These are phyloP conservation scores for Solanum pinnatisectum DNA, from an alignment of 257 asterid species.

Conservation along the genomic window DNA sequence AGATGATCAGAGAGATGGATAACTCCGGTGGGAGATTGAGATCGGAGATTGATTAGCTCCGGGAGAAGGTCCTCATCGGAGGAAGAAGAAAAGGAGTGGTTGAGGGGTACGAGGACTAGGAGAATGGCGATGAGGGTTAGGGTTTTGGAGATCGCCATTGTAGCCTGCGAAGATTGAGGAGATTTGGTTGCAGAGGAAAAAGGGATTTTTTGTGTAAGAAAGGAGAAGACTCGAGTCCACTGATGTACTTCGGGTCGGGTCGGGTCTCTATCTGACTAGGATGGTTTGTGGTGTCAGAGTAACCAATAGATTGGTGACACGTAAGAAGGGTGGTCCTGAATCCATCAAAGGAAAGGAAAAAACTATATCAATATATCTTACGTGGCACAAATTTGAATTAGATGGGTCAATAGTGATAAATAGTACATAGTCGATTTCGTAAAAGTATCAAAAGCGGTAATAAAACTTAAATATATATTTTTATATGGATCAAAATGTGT, in stretches of 20 bases:
- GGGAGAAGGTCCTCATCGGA: not conserved
- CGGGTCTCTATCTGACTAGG: not conserved
- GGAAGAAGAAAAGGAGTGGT: not conserved
- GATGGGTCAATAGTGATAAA: not conserved
- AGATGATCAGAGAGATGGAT: constrained; percentile 1
- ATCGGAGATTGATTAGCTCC: not conserved
- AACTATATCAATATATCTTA: too few species aligned
- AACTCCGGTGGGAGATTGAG: not conserved
- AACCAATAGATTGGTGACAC: not conserved
- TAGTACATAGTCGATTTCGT: too few species aligned
- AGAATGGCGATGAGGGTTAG: not conserved
- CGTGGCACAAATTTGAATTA: not conserved
- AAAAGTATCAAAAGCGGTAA: too few species aligned
- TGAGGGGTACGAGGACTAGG: not conserved
- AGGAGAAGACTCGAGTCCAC: not conserved
- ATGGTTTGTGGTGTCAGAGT: not conserved
- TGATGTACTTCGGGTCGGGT: not conserved
- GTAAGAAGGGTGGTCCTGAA: not conserved
- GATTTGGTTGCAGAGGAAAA: not conserved
- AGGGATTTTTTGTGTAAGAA: not conserved
- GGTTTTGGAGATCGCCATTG: not conserved
- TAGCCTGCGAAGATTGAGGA: not conserved
- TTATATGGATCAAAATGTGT: not conserved
- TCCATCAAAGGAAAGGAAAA: not conserved
- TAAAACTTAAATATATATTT: too few species aligned